Base-by-base conservation (phyloP, 1,284 basidiomycete genomes). In the Salmacisia buchloeana region DNA sequence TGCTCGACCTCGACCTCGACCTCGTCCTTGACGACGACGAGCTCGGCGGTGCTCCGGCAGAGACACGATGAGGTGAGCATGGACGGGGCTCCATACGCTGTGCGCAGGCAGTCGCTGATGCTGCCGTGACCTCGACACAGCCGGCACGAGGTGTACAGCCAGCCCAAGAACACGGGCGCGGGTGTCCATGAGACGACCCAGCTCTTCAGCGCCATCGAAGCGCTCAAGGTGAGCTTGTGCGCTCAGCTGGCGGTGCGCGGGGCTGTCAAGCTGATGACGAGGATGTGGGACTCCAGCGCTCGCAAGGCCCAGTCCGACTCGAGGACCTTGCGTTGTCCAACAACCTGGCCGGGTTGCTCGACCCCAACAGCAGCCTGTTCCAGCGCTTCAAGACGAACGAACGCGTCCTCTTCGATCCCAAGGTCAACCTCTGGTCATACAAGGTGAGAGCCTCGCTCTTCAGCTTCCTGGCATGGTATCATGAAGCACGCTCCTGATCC, bases 121-220 rank as follows among this genome's bases (percentile, higher is more conserved):
- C n/a, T n/a, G n/a, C n/a, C n/a, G n/a, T n/a, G n/a, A n/a, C n/a
- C n/a, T n/a, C n/a, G n/a, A n/a, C n/a, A n/a, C 39, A 43, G 49
- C 21, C 49, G 49, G 10, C 49, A 25, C 1, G 49, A 54, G 15
- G 49, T 91, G 15, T 91, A 87, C 80, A 90, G 90, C 15, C 91
- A 93, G 78, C 90, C 92, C 4, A 87, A 87, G 27, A 87, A 91
- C 74, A 91, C 89, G 1, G 89, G 90, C 7, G 86, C 87, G 7
- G 91, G 90, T 7, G 84, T 82, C 52, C 89, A 94, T 82, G 84
- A 89, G 66, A 90, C 90, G 75, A 94, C 92, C 0, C 90, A 92
- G 80, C 84, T 94, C 38, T 86, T 91, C 2, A 91, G 90, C 73
- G 89, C 89, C 10, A 86, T 94, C 35, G 87, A 87, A 73, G 85